Evolutionary conservation across 1,139 yeast genomes (phyloP).

Genomic region (Taiozyma sp.): DNA sequence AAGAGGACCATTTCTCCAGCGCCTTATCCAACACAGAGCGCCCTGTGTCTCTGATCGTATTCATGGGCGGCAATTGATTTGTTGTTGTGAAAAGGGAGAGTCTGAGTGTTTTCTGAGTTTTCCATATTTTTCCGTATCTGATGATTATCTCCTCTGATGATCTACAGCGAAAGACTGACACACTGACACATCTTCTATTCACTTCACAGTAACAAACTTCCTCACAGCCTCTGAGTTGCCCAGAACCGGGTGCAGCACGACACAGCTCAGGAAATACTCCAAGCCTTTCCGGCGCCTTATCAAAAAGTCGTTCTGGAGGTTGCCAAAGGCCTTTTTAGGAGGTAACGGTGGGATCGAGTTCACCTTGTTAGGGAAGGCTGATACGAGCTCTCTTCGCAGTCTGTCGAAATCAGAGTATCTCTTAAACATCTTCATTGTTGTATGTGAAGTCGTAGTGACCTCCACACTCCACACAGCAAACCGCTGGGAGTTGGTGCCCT

Average conservation of each 20-base stretch:
- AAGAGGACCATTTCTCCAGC: neutral
- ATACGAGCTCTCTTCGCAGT: slow-evolving; percentile 40
- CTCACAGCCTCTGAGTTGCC: slow-evolving; percentile 19
- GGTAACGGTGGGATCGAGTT: slow-evolving; percentile 55
- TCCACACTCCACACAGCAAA: slow-evolving; percentile 37
- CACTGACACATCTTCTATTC: neutral
- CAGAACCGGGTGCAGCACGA: slow-evolving; percentile 60
- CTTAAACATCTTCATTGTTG: slow-evolving; percentile 48
- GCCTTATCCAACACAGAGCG: neutral
- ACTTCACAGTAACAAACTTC: slow-evolving; percentile 36
- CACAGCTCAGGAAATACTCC: slow-evolving; percentile 69
- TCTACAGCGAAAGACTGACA: neutral
- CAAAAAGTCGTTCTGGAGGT: slow-evolving; percentile 53
- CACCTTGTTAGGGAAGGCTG: slow-evolving; percentile 36
- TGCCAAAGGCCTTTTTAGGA: slow-evolving; percentile 52
- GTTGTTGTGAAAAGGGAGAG: neutral
- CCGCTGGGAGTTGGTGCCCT: slow-evolving; percentile 30
- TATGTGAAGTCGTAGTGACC: slow-evolving; percentile 29
- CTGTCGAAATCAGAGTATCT: slow-evolving; percentile 62
- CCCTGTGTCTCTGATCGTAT: neutral
- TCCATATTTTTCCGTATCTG: neutral
- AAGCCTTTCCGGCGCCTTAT: slow-evolving; percentile 61
- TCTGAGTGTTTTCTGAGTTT: too few relatives aligned
- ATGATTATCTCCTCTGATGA: neutral
- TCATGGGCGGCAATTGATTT: slow-evolving; percentile 2